Base-by-base conservation (phyloP, 495 filamentous ascomycete genomes). In the Paragyromitra xinjiangensis region DNA sequence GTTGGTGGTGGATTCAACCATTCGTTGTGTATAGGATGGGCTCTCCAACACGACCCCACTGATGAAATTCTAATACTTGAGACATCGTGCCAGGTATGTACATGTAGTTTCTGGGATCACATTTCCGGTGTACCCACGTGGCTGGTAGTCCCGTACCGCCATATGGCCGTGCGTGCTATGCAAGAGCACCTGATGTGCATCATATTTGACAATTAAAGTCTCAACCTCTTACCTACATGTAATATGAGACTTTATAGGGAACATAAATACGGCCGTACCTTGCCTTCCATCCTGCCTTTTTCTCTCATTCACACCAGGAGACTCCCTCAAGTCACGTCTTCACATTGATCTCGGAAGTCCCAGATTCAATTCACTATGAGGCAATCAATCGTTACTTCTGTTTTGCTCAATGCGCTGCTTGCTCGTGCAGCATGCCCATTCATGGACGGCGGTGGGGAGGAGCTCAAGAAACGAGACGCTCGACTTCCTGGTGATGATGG, bases 401-500 rank as follows among this genome's bases (percentile, higher is more conserved):
- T 80, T 24, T 8, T 81, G 4, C 64, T 81, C 48, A 81, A 81
- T 55, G 79, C 77, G 3, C 56, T 78, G 24, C 69, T 82, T 69
- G 82, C 70, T 34, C 67, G 40, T 53, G 82, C 82, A 3, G 48
- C 69, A 29, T 83, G 82, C 51, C 82, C 82, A 6, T 83, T 61
- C 66, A 82, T 83, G 82, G 80, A 82, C 26, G 78, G 81, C 16
- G 34, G 37, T 70, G 72, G 24, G 2, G 62, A 58, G n/a, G 39
- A 62, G 37, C 67, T 75, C 55, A 66, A 63, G 56, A 77, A 64
- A 6, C 74, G 77, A 62, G 50, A 39, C 26, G 12, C 19, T 29
- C 59, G 12, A 29, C 62, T 82, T 22, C 66, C 77, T 14, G 81
- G 81, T 26, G 81, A 82, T 55, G 81, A 82, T 45, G 81, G 81